phyloP scores from a whole-genome alignment of 1,284 basidiomycete genomes.

The Tylopilus orsonianus region DNA sequence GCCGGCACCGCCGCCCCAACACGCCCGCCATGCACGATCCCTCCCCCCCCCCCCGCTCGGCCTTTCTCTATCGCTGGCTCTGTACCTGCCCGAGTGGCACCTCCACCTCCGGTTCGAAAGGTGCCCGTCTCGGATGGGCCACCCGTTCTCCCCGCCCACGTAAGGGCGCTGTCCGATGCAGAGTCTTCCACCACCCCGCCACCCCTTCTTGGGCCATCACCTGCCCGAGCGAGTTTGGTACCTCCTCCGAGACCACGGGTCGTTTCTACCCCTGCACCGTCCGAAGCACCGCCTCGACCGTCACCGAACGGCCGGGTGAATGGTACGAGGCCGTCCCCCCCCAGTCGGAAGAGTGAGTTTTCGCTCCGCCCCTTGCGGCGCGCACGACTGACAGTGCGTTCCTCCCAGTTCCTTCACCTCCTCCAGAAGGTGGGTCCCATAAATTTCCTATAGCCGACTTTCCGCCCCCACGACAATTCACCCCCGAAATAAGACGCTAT shows the following conservation, averaged over 20 bases:
- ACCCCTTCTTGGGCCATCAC: constrained; percentile 37
- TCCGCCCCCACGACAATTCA: constrained; percentile 72
- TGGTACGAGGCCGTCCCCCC: constrained; percentile 28
- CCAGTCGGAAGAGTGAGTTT: constrained; percentile 53
- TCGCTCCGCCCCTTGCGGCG: not conserved
- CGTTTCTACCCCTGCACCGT: constrained; percentile 19
- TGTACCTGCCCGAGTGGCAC: constrained; percentile 28
- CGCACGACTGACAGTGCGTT: constrained; percentile 6
- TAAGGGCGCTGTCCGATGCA: constrained; percentile 35
- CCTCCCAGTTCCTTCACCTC: constrained; percentile 68
- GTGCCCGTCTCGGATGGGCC: constrained; percentile 28
- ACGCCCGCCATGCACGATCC: constrained; percentile 27
- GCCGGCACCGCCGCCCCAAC: constrained; percentile 14
- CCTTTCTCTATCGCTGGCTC: constrained; percentile 30
- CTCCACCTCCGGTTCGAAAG: constrained; percentile 33
- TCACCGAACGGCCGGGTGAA: constrained; percentile 23
- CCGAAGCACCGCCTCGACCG: constrained; percentile 21
- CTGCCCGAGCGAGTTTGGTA: constrained; percentile 27
- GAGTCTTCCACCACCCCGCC: constrained; percentile 37
- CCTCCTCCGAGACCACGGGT: constrained; percentile 22
- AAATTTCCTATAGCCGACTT: constrained; percentile 72
- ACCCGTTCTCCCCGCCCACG: constrained; percentile 42
- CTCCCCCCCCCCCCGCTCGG: constrained; percentile 36
- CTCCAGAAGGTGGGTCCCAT: constrained; percentile 64
- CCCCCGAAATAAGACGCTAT: constrained; percentile 50